These are phyloP conservation scores for Macaranga tanarius DNA, from an alignment of 441 rosid genomes.

Conservation along the genomic window DNA sequence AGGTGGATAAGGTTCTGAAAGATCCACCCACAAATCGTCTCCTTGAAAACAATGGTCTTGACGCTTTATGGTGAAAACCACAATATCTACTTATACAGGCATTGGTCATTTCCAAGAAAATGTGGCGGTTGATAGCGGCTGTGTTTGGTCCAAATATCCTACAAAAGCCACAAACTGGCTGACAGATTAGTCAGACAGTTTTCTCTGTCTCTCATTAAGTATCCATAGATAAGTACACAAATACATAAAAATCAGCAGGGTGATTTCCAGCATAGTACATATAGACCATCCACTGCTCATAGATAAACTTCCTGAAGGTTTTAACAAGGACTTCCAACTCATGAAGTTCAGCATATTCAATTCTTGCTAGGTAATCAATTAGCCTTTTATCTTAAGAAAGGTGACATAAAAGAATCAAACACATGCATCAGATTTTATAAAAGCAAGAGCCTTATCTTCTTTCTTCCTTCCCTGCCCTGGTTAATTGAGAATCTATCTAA, in stretches of 20 bases:
- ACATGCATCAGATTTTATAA: background rate
- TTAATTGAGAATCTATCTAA: background rate
- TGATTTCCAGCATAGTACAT: too few relatives aligned
- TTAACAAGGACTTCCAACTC: background rate
- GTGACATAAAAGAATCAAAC: slow-evolving; percentile 6
- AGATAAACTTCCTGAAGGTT: background rate
- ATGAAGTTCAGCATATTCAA: slow-evolving; percentile 20
- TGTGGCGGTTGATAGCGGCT: slow-evolving; percentile 12
- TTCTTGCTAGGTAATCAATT: slow-evolving; percentile 5
- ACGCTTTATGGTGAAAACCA: slow-evolving; percentile 30
- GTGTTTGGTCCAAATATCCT: slow-evolving; percentile 27
- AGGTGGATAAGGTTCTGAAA: slow-evolving; percentile 35
- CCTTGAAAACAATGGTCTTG: slow-evolving; percentile 23
- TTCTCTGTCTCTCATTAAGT: too few relatives aligned
- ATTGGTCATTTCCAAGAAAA: slow-evolving; percentile 41
- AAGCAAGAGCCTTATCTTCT: background rate
- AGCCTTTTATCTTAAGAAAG: slow-evolving; percentile 5
- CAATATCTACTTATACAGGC: slow-evolving; percentile 38
- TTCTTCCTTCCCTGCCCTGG: background rate
- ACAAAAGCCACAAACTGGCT: slow-evolving; percentile 27
- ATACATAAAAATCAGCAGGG: too few relatives aligned
- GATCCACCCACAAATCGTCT: slow-evolving; percentile 28
- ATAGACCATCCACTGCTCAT: background rate
- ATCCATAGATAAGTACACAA: too few relatives aligned
- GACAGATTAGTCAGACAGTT: slow-evolving; percentile 1